These are phyloP conservation scores for Xylaria sp. DNA, from an alignment of 495 filamentous ascomycete species.

Conservation along the genomic window DNA sequence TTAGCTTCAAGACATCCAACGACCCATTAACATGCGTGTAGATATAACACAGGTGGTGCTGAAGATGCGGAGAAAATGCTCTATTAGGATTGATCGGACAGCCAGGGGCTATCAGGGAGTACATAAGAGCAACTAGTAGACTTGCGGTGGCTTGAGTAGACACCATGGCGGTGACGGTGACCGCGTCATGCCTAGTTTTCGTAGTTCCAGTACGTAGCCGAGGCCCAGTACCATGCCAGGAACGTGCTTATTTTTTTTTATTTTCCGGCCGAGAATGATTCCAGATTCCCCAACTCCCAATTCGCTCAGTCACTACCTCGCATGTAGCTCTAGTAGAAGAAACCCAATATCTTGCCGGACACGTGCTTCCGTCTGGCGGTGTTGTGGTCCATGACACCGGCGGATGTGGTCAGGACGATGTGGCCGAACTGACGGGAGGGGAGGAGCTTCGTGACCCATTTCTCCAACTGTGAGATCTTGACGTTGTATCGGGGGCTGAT, in stretches of 20 bases:
- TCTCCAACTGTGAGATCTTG: conserved; percentile 84
- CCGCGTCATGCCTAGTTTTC: conserved; percentile 18
- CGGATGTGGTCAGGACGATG: conserved; percentile 88
- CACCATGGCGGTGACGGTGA: background rate
- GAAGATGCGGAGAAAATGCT: conserved; percentile 20
- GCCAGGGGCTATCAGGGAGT: conserved; percentile 16
- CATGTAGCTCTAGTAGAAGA: conserved; percentile 70
- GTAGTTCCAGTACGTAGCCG: conserved; percentile 15
- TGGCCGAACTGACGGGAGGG: conserved; percentile 91
- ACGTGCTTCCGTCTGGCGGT: conserved; percentile 88
- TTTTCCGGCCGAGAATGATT: conserved; percentile 20
- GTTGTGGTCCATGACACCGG: conserved; percentile 93
- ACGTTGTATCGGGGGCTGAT: conserved; percentile 91
- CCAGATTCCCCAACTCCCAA: conserved; percentile 33
- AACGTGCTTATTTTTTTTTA: conserved; percentile 10
- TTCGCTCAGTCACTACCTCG: conserved; percentile 31
- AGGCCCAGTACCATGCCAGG: conserved; percentile 23
- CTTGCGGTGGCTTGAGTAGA: conserved; percentile 7
- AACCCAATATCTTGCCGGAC: conserved; percentile 81
- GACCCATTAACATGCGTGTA: background rate
- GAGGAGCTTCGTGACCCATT: conserved; percentile 87
- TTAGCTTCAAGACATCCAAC: background rate
- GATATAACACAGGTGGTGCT: background rate
- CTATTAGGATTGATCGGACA: conserved; percentile 20
- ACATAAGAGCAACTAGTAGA: conserved; percentile 16